These are phyloP conservation scores for Periconia digitata DNA, from an alignment of 2,329 filamentous ascomycete genomes.

Conservation along the genomic window DNA sequence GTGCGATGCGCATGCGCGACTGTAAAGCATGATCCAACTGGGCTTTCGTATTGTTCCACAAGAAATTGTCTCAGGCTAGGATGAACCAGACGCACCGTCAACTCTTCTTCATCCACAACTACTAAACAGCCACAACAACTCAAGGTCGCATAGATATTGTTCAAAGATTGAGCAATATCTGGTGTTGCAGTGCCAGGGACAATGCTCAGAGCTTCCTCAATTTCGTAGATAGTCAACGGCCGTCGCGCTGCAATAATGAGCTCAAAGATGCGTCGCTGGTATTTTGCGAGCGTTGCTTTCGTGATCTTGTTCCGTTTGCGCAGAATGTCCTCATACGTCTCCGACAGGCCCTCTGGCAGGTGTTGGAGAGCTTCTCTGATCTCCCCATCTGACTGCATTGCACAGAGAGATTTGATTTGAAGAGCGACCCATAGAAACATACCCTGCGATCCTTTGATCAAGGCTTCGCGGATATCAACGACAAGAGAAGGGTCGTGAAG, in stretches of 20 bases:
- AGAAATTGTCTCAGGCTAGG: constrained; percentile 24
- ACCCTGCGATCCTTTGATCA: constrained; percentile 21
- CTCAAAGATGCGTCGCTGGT: constrained; percentile 33
- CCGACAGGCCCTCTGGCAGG: constrained; percentile 19
- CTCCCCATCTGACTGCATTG: constrained; percentile 38
- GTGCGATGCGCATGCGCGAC: constrained; percentile 7
- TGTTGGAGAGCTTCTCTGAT: constrained; percentile 33
- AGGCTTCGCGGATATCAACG: constrained; percentile 24
- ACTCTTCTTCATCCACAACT: constrained; percentile 25
- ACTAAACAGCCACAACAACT: constrained; percentile 27
- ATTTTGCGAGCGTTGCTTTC: too few relatives aligned
- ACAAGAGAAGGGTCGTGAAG: constrained; percentile 29
- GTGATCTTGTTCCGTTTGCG: constrained; percentile 12
- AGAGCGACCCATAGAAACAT: constrained; percentile 32
- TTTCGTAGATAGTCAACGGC: constrained; percentile 36
- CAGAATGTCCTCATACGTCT: constrained; percentile 23
- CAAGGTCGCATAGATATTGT: constrained; percentile 18
- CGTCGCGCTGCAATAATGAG: constrained; percentile 33
- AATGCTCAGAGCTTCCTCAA: constrained; percentile 46
- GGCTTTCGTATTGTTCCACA: constrained; percentile 1
- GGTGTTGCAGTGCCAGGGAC: constrained; percentile 28
- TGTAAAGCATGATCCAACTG: background rate
- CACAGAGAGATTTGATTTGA: constrained; percentile 30
- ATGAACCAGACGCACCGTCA: constrained; percentile 21
- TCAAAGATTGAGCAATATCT: constrained; percentile 15